phyloP scores from a whole-genome alignment of 2,329 filamentous ascomycete genomes.

The Beauveria medogensis region DNA sequence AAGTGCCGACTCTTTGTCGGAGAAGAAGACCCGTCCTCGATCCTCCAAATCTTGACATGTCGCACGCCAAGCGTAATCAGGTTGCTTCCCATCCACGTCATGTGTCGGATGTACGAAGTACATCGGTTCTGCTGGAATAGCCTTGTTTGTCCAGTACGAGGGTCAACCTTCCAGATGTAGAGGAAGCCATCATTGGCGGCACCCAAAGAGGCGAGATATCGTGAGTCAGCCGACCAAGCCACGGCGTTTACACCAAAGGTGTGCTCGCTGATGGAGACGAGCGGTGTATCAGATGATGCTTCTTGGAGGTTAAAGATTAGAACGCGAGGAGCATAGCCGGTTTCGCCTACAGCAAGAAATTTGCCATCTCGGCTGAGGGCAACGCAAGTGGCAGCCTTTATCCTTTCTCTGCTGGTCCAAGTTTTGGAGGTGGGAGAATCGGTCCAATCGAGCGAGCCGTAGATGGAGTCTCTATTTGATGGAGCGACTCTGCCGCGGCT shows the following conservation, averaged over 20 bases:
- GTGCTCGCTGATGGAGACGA: constrained; percentile 84
- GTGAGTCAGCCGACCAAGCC: constrained; percentile 81
- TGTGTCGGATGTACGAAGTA: constrained; percentile 75
- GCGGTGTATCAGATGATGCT: constrained; percentile 67
- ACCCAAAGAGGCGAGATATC: constrained; percentile 80
- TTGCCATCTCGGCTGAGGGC: constrained; percentile 80
- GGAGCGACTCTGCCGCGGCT: constrained; percentile 49
- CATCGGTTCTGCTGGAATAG: constrained; percentile 85
- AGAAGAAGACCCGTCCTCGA: constrained; percentile 59
- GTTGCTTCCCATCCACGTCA: constrained; percentile 81
- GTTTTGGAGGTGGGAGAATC: constrained; percentile 63
- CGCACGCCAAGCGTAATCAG: constrained; percentile 83
- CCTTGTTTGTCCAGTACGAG: constrained; percentile 70
- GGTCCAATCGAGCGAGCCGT: constrained; percentile 40
- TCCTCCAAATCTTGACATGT: constrained; percentile 88
- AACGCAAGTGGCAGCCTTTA: constrained; percentile 89
- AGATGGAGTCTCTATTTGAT: constrained; percentile 39
- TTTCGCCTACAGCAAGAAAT: constrained; percentile 89
- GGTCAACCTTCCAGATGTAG: constrained; percentile 81
- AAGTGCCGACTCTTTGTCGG: constrained; percentile 55
- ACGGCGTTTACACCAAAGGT: constrained; percentile 81
- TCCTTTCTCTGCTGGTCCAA: constrained; percentile 82
- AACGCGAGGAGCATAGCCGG: constrained; percentile 85
- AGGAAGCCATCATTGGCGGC: constrained; percentile 88
- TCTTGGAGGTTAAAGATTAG: constrained; percentile 83